Evolutionary conservation across 1,284 basidiomycete species (phyloP).

Genomic region (Ceratobasidium sp.): DNA sequence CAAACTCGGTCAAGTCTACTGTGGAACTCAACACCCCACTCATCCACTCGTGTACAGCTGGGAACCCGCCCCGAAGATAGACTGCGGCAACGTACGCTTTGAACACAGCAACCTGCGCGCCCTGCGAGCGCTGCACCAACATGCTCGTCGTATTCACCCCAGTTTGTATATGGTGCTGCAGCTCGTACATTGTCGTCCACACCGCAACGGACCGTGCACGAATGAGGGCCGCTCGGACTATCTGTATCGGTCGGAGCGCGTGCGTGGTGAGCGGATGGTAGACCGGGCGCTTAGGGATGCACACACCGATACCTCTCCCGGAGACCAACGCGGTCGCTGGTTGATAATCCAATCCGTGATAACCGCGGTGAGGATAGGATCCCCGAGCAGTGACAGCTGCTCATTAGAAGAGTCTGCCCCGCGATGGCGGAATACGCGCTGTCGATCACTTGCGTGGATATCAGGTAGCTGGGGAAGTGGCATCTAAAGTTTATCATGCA

Average conservation of each 20-base stretch:
- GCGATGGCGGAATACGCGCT: constrained; percentile 40
- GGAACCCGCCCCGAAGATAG: constrained; percentile 30
- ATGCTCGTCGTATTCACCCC: constrained; percentile 13
- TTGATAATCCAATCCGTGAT: constrained; percentile 44
- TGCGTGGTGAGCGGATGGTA: not conserved
- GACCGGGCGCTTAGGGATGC: not conserved
- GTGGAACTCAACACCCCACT: constrained; percentile 19
- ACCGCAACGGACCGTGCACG: constrained; percentile 39
- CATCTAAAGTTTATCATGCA: constrained; percentile 38
- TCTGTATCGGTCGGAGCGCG: constrained; percentile 2
- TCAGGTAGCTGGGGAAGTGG: constrained; percentile 38
- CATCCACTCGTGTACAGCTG: constrained; percentile 34
- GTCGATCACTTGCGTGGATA: constrained; percentile 38
- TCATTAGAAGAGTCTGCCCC: constrained; percentile 40
- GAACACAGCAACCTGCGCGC: constrained; percentile 41
- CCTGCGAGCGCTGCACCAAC: constrained; percentile 40
- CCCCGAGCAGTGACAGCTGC: constrained; percentile 42
- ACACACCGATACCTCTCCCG: constrained; percentile 43
- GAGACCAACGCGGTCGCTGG: constrained; percentile 36
- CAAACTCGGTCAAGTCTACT: constrained; percentile 39
- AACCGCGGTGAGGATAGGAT: constrained; percentile 41
- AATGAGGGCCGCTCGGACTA: constrained; percentile 43
- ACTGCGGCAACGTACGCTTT: constrained; percentile 46
- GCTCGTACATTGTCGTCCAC: constrained; percentile 44
- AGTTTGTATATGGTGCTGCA: constrained; percentile 31